Evolutionary conservation across 257 asterid genomes (phyloP), one percentile per base, ranked within the genome.

Genomic region (Solanum appendiculatum): DNA sequence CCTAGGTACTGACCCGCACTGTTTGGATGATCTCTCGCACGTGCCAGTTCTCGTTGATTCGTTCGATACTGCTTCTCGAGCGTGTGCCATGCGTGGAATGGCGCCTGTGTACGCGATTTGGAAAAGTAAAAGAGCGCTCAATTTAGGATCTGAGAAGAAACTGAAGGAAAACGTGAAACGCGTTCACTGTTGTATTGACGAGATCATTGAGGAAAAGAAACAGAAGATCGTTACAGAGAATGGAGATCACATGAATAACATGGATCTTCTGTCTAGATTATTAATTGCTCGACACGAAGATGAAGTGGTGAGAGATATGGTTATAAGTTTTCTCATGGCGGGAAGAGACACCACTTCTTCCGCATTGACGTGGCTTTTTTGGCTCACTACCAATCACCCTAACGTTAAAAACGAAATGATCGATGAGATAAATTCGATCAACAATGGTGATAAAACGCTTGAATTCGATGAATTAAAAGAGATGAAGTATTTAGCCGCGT

Each of bases 1-100:
- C 0, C 23, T 88, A 0, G 90, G 90, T 1, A 18, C 69, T 9
- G 88, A 88, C 36, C 86, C 88, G 0, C 34, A 87, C 23, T 87
- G 88, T 33, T 82, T 88, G 40, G 87, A 88, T 34, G 5, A 39
- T 13, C 90, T 93, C 1, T 33, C 69, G 14, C 88, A 93, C 0
- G 87, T 86, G 40, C 90, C 95, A 39, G 90, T 90, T 21, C 92
- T 94, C 3, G 90, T 92, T 21, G 69, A 80, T 9, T 93, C 98
- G 8, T 95, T 95, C n/a, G 98, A 95, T 40, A 63, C 89, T 1
- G 96, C 98, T 0, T 91, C 96, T 0, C 87, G 64, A 88, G 86
- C 88, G 27, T 92, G 92, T 31, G 95, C 98, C 70, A 86, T 74
- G 91, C 93, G 97, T 2, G 97, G 94, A 0, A 81, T 91, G n/a